Conservation (phyloP, 2,329 filamentous ascomycete species). For the Leptographium galeiforme region DNA sequence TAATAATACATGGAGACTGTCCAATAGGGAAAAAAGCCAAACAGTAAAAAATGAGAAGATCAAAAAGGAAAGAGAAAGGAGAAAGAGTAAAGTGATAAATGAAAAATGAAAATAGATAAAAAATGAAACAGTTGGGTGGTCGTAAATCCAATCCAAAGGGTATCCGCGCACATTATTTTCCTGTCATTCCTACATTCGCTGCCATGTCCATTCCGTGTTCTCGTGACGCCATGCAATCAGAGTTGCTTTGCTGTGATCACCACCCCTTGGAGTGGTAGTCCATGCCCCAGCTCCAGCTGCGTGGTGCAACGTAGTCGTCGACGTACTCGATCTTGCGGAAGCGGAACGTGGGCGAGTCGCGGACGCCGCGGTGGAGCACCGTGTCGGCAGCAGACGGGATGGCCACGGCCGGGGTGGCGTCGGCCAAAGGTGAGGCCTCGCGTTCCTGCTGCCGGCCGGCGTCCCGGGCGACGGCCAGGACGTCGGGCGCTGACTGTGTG, state of each 20-base stretch:
- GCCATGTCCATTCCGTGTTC: not conserved
- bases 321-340: constrained; percentile 2
- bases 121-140: no score
- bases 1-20: not conserved
- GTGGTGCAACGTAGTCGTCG: constrained; percentile 3
- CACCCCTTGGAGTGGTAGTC: constrained; percentile 9
- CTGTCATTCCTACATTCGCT: not conserved
- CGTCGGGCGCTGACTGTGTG: constrained; percentile 5
- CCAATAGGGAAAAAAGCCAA: not conserved
- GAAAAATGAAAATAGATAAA: not conserved
- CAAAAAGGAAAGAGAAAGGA: not conserved
- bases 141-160: not conserved
- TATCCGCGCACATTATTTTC: not conserved
- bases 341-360: not conserved
- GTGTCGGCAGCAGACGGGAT: not conserved
- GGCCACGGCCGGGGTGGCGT: not conserved
- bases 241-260: not conserved
- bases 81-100: not conserved
- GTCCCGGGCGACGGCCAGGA: not conserved
- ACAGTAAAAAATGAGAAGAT: not conserved
- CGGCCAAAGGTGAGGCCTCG: not conserved
- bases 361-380: not conserved
- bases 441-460: not conserved
- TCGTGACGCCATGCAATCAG: not conserved
- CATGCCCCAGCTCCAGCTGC: constrained; percentile 3